phyloP scores from a whole-genome alignment of 129 eudicot genomes.

The Pulicaria dysenterica region DNA sequence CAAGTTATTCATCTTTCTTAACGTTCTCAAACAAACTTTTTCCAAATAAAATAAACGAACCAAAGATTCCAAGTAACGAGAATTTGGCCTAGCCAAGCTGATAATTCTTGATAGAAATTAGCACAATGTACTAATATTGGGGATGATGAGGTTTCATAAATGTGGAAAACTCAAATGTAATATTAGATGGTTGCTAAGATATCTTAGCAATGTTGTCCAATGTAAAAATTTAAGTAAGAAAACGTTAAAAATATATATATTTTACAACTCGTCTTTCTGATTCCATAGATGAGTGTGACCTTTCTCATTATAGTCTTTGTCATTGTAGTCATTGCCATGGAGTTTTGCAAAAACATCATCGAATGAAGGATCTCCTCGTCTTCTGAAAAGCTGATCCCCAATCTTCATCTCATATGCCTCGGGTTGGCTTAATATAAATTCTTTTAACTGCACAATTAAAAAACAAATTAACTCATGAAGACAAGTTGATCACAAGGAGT shows the following conservation, averaged over 20 bases:
- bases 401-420: conserved; percentile 94
- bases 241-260: not conserved
- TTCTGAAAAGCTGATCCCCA: conserved; percentile 73
- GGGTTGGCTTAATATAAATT: conserved; percentile 67
- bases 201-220: conserved; percentile 16
- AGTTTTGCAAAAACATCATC: conserved; percentile 66
- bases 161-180: conserved; percentile 1
- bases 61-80: not conserved
- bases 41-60: no score
- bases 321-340: conserved; percentile 34
- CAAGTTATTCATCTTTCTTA: no score
- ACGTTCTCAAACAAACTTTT: no score
- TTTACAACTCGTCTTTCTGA: conserved; percentile 54
- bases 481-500: not conserved
- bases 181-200: conserved; percentile 4
- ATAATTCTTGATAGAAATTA: not conserved
- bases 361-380: conserved; percentile 86
- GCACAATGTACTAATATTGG: not conserved
- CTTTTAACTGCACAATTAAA: conserved; percentile 59
- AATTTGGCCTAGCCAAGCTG: not conserved
- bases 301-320: conserved; percentile 34
- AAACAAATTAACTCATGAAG: conserved; percentile 6
- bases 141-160: not conserved
- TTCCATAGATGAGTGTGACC: conserved; percentile 33
- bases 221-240: conserved; percentile 4